These are phyloP conservation scores for Knoxdaviesia capensis DNA, from an alignment of 2,329 filamentous ascomycete species.

Conservation along the genomic window DNA sequence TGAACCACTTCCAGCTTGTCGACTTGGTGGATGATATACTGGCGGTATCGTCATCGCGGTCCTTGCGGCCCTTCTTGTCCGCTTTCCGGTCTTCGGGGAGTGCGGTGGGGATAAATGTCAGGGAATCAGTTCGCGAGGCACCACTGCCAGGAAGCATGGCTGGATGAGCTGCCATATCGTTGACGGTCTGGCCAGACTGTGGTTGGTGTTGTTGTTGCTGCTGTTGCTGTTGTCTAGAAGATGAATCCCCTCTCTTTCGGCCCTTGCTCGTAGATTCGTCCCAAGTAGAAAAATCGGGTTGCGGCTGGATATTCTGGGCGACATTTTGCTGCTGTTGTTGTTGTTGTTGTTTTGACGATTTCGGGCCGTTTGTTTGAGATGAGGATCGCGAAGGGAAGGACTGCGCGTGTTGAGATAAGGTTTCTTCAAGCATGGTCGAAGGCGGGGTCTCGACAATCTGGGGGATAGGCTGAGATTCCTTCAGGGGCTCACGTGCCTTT, in stretches of 20 bases:
- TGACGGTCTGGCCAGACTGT: slow-evolving; percentile 25
- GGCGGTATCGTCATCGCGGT: slow-evolving; percentile 42
- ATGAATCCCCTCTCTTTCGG: too few species aligned
- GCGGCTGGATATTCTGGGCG: slow-evolving; percentile 1
- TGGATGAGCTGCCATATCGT: slow-evolving; percentile 39
- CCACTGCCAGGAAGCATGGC: slow-evolving; percentile 47
- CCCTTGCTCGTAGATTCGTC: too few species aligned
- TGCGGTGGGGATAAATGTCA: slow-evolving; percentile 62
- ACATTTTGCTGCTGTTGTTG: slow-evolving; percentile 3
- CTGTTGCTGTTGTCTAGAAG: neutral
- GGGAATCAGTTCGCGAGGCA: slow-evolving; percentile 47
- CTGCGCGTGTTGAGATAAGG: neutral
- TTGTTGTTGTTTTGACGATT: neutral
- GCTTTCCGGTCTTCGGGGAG: slow-evolving; percentile 46
- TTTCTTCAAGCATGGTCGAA: slow-evolving; percentile 6
- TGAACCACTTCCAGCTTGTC: slow-evolving; percentile 62
- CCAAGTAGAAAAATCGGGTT: too few species aligned
- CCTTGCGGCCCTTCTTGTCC: slow-evolving; percentile 60
- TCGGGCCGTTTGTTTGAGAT: neutral
- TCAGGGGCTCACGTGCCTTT: neutral
- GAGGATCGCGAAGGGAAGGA: neutral
- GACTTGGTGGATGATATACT: slow-evolving; percentile 47
- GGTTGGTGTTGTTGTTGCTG: slow-evolving; percentile 1
- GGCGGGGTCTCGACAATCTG: slow-evolving; percentile 47
- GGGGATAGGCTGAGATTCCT: slow-evolving; percentile 19